Conservation (phyloP, 345 rosid genomes). For the Ricinus communis region DNA sequence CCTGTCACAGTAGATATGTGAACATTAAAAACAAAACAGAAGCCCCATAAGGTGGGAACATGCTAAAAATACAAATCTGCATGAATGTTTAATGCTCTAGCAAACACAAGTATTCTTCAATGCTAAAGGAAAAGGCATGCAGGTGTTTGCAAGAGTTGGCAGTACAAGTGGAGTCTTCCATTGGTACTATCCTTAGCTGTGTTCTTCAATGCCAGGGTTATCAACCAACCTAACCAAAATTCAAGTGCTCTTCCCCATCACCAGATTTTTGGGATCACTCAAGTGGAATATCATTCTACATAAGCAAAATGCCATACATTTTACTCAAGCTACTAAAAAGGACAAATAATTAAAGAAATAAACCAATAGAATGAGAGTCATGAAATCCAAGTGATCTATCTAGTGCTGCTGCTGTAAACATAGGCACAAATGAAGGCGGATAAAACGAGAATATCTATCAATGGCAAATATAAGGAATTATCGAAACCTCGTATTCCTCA, state of each 20-base stretch:
- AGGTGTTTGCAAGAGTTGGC: neutral
- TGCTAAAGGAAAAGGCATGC: neutral
- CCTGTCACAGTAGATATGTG: slow-evolving; percentile 49
- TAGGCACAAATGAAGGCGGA: neutral
- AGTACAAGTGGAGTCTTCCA: neutral
- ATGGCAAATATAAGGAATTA: slow-evolving; percentile 12
- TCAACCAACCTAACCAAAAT: neutral
- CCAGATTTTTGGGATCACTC: neutral
- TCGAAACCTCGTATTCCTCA: slow-evolving; percentile 86
- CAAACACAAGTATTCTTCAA: slow-evolving; percentile 7
- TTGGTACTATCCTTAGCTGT: neutral
- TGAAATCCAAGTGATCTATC: slow-evolving; percentile 3
- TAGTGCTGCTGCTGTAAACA: neutral
- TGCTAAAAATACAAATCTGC: neutral
- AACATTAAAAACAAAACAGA: slow-evolving; percentile 1
- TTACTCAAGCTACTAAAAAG: neutral
- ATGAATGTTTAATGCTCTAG: neutral
- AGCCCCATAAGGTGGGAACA: neutral
- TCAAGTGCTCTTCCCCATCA: neutral
- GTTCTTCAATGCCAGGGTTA: neutral
- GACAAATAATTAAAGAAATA: neutral
- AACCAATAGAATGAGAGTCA: neutral
- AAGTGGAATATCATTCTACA: neutral
- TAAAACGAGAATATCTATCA: slow-evolving; percentile 4
- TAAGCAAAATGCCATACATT: neutral